Evolutionary conservation across 2,329 filamentous ascomycete genomes (phyloP), one percentile per base, ranked within the genome.

Genomic region (Phaeomoniella chlamydospora): DNA sequence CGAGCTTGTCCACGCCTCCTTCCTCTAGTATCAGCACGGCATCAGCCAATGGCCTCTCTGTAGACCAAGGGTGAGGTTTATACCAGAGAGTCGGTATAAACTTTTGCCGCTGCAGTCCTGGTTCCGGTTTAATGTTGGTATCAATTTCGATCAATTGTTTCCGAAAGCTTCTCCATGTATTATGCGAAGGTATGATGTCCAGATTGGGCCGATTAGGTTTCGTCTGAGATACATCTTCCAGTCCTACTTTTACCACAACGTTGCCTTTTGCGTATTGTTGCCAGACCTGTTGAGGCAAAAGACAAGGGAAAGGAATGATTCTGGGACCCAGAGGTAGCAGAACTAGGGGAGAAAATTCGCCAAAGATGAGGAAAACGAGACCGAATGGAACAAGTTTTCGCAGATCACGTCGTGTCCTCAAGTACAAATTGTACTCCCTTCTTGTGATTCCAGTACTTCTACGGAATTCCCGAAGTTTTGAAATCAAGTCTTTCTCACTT

Each of bases 291-390:
- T 61, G 63, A 0, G 88, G 88, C 39, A 94, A 80, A 9, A 85
- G 73, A 55, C 88, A 94, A 0, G 84, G 80, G 46, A 74, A 74
- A 0, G 88, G 88, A 16, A 93, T 80, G 15, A 85, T 63, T 26
- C 62, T 62, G 14, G 77, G 75, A 1, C 70, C 70, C 16, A 93
- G 61, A 18, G 75, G 70, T 4, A 86, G 62, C 1, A 93, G 79
- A 4, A 92, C 58, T 4, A 96, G 51, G 0, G 87, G 85, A 2
- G 87, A 83, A 59, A 93, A 79, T 58, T 96, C 88, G 16, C 86
- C 88, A 52, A 81, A 83, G 12, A 93, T 43, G 1, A 88, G 49
- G 4, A 94, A 66, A 34, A 94, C 61, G 3, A 93, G 41, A 0
- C 65, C 77, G 53, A 98, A 94, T 1, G 81, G 56, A 0, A 87